Evolutionary conservation across 1,284 basidiomycete genomes (phyloP).

Genomic region (Ceratobasidium sp.): DNA sequence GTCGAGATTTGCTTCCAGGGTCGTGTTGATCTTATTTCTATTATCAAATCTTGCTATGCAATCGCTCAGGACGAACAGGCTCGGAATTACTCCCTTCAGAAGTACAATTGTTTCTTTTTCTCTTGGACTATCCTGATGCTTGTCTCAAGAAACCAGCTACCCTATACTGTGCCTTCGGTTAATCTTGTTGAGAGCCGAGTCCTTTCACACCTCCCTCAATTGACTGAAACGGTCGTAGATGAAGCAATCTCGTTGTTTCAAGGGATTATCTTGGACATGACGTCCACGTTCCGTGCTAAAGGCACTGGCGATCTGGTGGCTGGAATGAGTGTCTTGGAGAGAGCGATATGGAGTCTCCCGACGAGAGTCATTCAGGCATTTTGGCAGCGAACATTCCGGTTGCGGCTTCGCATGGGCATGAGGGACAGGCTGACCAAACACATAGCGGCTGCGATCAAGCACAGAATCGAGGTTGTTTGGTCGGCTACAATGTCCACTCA

Average conservation of each 20-base stretch:
- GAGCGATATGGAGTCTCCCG: background rate
- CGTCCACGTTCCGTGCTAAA: background rate
- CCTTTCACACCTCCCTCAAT: background rate
- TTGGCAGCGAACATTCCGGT: background rate
- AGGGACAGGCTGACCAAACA: no score
- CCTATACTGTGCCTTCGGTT: background rate
- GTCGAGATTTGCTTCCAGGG: background rate
- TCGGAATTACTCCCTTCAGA: background rate
- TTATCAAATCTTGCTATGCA: background rate
- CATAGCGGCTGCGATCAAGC: no score
- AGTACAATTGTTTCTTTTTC: no score
- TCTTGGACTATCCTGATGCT: slow-evolving; percentile 18
- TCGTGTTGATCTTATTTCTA: background rate
- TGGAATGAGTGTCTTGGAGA: background rate
- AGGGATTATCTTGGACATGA: background rate
- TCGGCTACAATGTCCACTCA: no score
- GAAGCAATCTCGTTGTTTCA: background rate
- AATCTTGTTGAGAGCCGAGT: background rate
- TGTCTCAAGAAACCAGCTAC: background rate
- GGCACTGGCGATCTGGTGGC: background rate
- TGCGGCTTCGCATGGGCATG: background rate
- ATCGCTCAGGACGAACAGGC: slow-evolving; percentile 8
- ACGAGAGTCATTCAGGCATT: background rate
- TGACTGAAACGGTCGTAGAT: background rate
- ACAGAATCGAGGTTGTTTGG: no score